Evolutionary conservation across 2,329 filamentous ascomycete genomes (phyloP), one percentile per base, ranked within the genome.

Genomic region (Pseudopithomyces chartarum): DNA sequence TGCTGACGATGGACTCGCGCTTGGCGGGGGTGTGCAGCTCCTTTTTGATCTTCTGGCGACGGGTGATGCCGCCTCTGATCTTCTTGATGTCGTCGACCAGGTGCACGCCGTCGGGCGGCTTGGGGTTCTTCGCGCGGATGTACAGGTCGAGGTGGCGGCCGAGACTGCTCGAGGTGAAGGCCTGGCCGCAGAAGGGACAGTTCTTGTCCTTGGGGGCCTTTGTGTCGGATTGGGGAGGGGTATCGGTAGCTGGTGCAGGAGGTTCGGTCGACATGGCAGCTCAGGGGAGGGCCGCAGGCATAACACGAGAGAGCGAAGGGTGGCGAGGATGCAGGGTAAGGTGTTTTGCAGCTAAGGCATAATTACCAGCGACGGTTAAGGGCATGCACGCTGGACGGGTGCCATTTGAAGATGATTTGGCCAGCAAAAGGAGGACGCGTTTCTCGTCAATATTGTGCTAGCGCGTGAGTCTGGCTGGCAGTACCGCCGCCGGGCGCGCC

Each of bases 141-240:
- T 96, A 97, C 38, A 97, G 85, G 74, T 98, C 94, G 64, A 97
- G 87, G 77, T 98, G 94, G 44, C 94, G 89, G 48, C 94, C 94
- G 52, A 98, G 86, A 2, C 92, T 96, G 15, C 92, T 97, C 1
- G 93, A 97, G 15, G 94, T 97, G 73, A 97, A 98, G 6, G 89
- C 84, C 75, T 97, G 92, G 45, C 87, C 84, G 76, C 94, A 98
- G 79, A 91, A 98, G 34, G 89, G 90, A 74, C 94, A 97, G 62
- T 83, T 88, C 72, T 91, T 92, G 79, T 98, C 93, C 77, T 98
- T 98, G 57, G 84, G 77, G 15, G 89, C 83, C 52, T 79, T 75
- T 54, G 76, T 74, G 63, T 64, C 62, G 36, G 54, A 58, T 77
- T 45, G 67, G 64, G 17, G 71, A 67, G 40, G 71, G 68, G 42